phyloP scores from a whole-genome alignment of 139 green algal genomes.

The Gonium pectorale region DNA sequence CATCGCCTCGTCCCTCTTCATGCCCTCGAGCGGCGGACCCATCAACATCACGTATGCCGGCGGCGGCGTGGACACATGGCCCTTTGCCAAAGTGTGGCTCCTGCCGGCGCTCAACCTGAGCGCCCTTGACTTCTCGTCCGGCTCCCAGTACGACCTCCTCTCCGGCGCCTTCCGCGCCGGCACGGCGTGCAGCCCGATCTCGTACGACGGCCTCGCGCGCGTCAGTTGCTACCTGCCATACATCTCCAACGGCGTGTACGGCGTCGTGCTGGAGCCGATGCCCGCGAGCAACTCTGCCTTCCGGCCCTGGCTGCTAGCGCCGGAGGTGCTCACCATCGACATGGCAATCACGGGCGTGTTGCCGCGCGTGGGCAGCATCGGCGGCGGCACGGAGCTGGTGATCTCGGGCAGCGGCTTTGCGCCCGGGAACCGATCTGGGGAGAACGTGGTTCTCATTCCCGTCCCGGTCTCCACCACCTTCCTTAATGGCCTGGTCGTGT shows the following conservation, averaged over 20 bases:
- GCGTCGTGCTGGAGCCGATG: not conserved
- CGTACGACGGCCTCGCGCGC: not conserved
- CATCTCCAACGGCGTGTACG: not conserved
- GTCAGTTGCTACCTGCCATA: not conserved
- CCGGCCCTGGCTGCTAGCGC: not conserved
- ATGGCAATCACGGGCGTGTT: slow-evolving; percentile 10
- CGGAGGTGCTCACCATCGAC: not conserved
- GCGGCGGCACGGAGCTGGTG: slow-evolving; percentile 31
- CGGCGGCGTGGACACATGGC: not conserved
- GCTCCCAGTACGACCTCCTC: not conserved
- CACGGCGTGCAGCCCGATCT: not conserved
- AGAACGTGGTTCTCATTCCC: slow-evolving; percentile 33
- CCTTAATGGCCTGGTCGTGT: slow-evolving; percentile 33
- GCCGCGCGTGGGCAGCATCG: slow-evolving; percentile 22
- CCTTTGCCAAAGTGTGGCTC: not conserved
- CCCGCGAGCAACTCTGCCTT: not conserved
- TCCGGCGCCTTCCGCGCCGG: not conserved
- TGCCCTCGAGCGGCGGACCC: not conserved
- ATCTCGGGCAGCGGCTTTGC: slow-evolving; percentile 32
- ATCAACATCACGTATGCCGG: not conserved
- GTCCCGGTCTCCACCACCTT: slow-evolving; percentile 42
- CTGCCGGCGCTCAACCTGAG: not conserved
- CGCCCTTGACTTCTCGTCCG: not conserved
- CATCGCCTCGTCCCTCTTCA: not conserved
- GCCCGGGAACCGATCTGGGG: not conserved